Percentiles rank a stretch among this genome's conserved stretches.
Conservation (phyloP, 2,329 filamentous ascomycete genomes). For the Thermothelomyces thermophilus region DNA sequence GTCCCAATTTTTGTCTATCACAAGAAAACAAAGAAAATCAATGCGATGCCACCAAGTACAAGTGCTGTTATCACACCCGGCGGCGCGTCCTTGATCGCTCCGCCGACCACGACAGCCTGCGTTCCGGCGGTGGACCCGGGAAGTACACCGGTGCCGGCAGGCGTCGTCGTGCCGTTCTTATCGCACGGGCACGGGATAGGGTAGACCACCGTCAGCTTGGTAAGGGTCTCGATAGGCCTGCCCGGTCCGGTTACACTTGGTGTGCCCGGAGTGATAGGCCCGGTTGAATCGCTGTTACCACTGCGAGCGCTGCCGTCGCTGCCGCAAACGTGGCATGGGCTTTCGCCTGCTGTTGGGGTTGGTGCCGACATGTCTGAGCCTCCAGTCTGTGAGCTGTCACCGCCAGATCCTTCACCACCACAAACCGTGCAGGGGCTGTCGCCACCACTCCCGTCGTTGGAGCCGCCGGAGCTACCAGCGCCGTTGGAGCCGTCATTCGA, state of each 20-base stretch:
- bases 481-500: neutral
- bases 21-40: slow-evolving; percentile 16
- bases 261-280: slow-evolving; percentile 9
- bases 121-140: neutral
- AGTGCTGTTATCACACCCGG: slow-evolving; percentile 8
- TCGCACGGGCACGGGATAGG: slow-evolving; percentile 11
- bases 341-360: neutral
- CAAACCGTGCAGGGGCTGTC: neutral
- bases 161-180: neutral
- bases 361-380: neutral
- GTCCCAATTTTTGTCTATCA: slow-evolving; percentile 8
- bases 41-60: slow-evolving; percentile 4
- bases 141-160: neutral
- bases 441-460: neutral
- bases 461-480: too few species aligned
- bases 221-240: slow-evolving; percentile 5
- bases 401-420: neutral
- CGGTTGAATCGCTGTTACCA: neutral
- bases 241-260: slow-evolving; percentile 5
- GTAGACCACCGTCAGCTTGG: slow-evolving; percentile 15
- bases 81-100: slow-evolving; percentile 3
- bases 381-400: neutral
- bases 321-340: slow-evolving; percentile 7
- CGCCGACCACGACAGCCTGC: neutral
- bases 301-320: neutral